Percentiles rank a stretch among this genome's conserved stretches.
These are phyloP conservation scores for Thymus quinquecostatus DNA, from an alignment of 257 asterid species.

Conservation along the genomic window DNA sequence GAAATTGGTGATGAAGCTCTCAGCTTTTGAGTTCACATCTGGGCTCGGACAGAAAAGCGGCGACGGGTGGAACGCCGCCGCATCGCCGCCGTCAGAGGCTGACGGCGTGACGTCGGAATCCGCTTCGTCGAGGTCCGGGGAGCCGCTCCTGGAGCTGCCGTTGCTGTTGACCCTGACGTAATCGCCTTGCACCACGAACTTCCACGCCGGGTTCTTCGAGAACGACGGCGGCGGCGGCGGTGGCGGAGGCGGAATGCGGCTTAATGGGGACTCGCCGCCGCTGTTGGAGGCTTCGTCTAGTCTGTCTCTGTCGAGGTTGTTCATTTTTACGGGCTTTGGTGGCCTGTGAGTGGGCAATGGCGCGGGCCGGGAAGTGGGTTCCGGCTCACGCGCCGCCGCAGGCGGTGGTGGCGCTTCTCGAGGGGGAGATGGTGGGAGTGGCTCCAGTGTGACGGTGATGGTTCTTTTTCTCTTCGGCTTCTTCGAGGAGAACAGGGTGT, in stretches of 20 bases:
- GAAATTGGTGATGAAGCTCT: conserved; percentile 71
- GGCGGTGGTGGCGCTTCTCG: conserved; percentile 35
- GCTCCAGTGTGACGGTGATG: conserved; percentile 43
- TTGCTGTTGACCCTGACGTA: conserved; percentile 73
- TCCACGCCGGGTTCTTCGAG: conserved; percentile 70
- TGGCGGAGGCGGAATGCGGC: conserved; percentile 75
- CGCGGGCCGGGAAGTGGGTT: conserved; percentile 29
- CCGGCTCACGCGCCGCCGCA: conserved; percentile 37
- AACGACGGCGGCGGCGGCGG: conserved; percentile 82
- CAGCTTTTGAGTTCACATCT: conserved; percentile 85
- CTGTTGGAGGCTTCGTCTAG: conserved; percentile 52
- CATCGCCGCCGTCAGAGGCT: conserved; percentile 40
- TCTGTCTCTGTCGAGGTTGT: conserved; percentile 46
- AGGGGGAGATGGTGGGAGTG: conserved; percentile 30
- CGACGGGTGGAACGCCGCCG: conserved; percentile 47
- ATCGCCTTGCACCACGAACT: conserved; percentile 81
- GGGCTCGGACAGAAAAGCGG: conserved; percentile 83
- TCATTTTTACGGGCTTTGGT: conserved; percentile 36
- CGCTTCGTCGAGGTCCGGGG: conserved; percentile 69
- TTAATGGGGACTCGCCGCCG: conserved; percentile 68
- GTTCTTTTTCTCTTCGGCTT: conserved; percentile 61
- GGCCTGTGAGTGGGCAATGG: conserved; percentile 22
- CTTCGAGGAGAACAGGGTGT: conserved; percentile 61
- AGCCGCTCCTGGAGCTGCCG: conserved; percentile 67
- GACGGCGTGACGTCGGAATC: conserved; percentile 68